Evolutionary conservation across 2,329 filamentous ascomycete species (phyloP).

Genomic region (Calonectria hawksworthii): DNA sequence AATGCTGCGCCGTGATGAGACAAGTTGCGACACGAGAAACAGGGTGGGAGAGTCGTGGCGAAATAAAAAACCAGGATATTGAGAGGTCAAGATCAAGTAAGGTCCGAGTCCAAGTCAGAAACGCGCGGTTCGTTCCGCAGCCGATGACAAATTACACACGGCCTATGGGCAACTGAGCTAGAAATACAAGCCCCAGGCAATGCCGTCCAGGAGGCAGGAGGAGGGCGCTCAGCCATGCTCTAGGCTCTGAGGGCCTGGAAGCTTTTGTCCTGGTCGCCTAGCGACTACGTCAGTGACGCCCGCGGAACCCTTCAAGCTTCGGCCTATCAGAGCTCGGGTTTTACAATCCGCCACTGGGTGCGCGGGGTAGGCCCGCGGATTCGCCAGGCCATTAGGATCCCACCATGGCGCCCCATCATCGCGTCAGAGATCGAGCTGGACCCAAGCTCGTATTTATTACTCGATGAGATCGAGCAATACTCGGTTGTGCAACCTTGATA

Average conservation of each 20-base stretch:
- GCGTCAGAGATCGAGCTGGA: slow-evolving; percentile 29
- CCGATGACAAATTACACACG: slow-evolving; percentile 8
- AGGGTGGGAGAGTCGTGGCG: not conserved
- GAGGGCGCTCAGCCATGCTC: not conserved
- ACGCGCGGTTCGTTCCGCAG: not conserved
- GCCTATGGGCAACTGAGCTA: not conserved
- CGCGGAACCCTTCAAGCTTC: slow-evolving; percentile 24
- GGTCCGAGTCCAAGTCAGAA: not conserved
- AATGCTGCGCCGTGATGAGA: not conserved
- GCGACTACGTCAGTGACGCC: slow-evolving; percentile 41
- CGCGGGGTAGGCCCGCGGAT: slow-evolving; percentile 32
- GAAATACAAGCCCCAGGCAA: not conserved
- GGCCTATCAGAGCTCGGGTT: slow-evolving; percentile 42
- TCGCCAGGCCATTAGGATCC: slow-evolving; percentile 7
- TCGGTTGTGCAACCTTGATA: slow-evolving; percentile 27
- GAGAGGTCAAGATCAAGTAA: not conserved
- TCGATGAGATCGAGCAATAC: slow-evolving; percentile 40
- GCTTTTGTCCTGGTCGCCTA: not conserved
- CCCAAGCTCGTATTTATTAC: slow-evolving; percentile 29
- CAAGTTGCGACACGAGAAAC: not conserved
- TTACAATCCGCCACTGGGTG: slow-evolving; percentile 40
- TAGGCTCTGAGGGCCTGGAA: not conserved
- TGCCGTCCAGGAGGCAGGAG: not conserved
- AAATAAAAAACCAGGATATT: not conserved
- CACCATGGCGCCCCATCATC: slow-evolving; percentile 39